Evolutionary conservation across 257 asterid species (phyloP).

Genomic region (Eustoma russellianum): DNA sequence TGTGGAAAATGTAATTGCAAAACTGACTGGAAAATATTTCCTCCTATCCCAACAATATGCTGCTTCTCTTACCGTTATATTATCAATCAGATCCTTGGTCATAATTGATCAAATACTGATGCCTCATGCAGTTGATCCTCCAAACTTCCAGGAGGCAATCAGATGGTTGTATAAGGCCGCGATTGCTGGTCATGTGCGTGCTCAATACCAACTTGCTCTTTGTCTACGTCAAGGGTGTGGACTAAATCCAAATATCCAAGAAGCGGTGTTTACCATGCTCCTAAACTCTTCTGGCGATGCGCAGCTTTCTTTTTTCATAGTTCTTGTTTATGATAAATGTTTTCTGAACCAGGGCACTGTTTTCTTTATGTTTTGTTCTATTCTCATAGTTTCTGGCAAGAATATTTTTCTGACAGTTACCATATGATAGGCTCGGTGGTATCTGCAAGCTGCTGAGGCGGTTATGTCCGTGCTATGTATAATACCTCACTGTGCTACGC

Average conservation of each 20-base stretch:
- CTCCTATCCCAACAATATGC: too few relatives aligned
- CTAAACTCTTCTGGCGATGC: too few relatives aligned
- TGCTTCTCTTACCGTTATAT: too few relatives aligned
- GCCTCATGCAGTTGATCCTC: constrained; percentile 51
- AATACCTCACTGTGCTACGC: constrained; percentile 73
- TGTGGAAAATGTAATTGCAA: too few relatives aligned
- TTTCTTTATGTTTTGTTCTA: not conserved
- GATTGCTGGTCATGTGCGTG: constrained; percentile 72
- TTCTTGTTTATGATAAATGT: not conserved
- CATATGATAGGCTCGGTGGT: constrained; percentile 65
- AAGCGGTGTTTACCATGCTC: constrained; percentile 43
- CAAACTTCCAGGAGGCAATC: constrained; percentile 54
- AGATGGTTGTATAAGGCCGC: constrained; percentile 67
- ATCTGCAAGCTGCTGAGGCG: constrained; percentile 86
- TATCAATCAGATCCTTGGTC: too few relatives aligned
- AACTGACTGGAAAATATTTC: too few relatives aligned
- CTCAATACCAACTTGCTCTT: constrained; percentile 90
- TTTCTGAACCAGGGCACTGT: not conserved
- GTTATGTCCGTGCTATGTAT: constrained; percentile 90
- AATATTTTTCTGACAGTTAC: not conserved
- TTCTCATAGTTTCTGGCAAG: constrained; percentile 1
- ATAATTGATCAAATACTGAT: not conserved
- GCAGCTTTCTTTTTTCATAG: too few relatives aligned
- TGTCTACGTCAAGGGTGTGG: constrained; percentile 85
- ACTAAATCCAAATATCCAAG: constrained; percentile 37